Evolutionary conservation across 441 rosid genomes (phyloP), one percentile per base, ranked within the genome.

Genomic region (Arabidopsis lyrata): DNA sequence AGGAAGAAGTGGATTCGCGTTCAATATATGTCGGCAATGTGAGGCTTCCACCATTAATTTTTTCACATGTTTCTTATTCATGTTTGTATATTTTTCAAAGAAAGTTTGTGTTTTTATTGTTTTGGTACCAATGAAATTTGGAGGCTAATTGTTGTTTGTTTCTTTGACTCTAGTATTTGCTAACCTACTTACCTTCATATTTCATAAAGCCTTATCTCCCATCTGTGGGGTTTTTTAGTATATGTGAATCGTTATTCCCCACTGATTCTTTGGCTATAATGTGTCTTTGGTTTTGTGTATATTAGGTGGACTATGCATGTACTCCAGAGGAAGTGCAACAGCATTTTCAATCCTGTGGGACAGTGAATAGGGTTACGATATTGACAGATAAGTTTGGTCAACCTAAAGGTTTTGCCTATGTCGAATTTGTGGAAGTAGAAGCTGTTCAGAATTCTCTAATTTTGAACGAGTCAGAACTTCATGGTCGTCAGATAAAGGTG

Each of bases 291-390:
- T 24, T 53, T 69, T 78, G 66, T 59, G 7, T 66, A 66, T 61
- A 29, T 48, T 79, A 90, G 96, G 96, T 90, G 57, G 96, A 90
- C 78, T 90, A 90, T 67, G 80, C 86, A 34, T 90, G 96, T 57
- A 86, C 96, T 7, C 93, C 95, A n/a, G 95, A 90, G 80, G 95
- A 90, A 84, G 92, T 90, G 50, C 95, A 90, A 74, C 95, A 90
- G 75, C 95, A 90, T 81, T 90, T 90, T 74, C 95, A 90, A 58
- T 90, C 95, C 11, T 87, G 95, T 77, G 95, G 95, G 56, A 89
- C 95, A 0, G 92, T 89, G 36, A 87, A 89, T 62, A 78, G 95
- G 53, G 95, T 90, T 70, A 90, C 95, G 2, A 90, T 90, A 80
- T 81, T 90, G 83, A 88, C 95, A 0, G 96, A 90, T 79, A 90